Evolutionary conservation across 768 basidiomycete genomes (phyloP).

Genomic region (Crucibulum laeve): DNA sequence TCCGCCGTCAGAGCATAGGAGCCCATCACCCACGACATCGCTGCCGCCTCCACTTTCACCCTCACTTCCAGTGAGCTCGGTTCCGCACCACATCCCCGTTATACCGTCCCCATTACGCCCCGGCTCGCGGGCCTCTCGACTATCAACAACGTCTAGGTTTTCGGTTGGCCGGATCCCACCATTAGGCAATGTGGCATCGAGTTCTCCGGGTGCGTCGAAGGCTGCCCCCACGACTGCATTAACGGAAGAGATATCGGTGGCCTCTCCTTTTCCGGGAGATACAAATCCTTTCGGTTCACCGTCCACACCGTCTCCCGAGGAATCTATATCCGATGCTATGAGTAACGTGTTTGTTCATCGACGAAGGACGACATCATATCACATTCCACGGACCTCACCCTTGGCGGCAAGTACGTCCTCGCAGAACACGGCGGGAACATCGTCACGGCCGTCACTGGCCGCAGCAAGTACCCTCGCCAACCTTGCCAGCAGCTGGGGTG

Average conservation of each 20-base stretch:
- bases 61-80: constrained; percentile 30
- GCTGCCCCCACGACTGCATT: constrained; percentile 66
- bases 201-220: constrained; percentile 41
- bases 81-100: constrained; percentile 27
- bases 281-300: constrained; percentile 35
- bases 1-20: constrained; percentile 7
- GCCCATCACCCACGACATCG: constrained; percentile 26
- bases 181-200: constrained; percentile 42
- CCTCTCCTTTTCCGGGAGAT: constrained; percentile 39
- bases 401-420: constrained; percentile 28
- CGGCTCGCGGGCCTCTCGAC: constrained; percentile 66
- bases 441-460: constrained; percentile 26
- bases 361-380: constrained; percentile 58
- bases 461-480: constrained; percentile 52
- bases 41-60: constrained; percentile 31
- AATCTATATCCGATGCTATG: constrained; percentile 60
- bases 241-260: constrained; percentile 47
- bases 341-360: constrained; percentile 37
- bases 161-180: constrained; percentile 61
- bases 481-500: constrained; percentile 63
- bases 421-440: constrained; percentile 19
- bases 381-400: constrained; percentile 47
- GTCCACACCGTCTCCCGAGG: constrained; percentile 55
- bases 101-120: constrained; percentile 62
- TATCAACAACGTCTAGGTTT: constrained; percentile 66